phyloP scores from a whole-genome alignment of 495 filamentous ascomycete genomes.

The Aspergillus taichungensis region DNA sequence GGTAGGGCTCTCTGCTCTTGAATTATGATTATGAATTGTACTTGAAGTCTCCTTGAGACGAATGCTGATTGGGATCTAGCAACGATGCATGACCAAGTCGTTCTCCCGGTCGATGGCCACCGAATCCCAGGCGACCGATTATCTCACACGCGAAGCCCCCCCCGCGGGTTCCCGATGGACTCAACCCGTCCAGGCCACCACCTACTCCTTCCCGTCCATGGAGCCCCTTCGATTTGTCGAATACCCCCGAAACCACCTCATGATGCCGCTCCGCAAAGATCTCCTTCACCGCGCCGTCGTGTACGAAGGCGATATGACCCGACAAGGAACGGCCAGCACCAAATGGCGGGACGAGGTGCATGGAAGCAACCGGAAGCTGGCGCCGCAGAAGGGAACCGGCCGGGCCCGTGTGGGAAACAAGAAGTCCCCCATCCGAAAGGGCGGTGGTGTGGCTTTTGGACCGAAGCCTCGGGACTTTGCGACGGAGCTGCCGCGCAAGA shows the following conservation, averaged over 20 bases:
- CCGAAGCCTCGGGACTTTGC: constrained; percentile 85
- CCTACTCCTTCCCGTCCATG: constrained; percentile 84
- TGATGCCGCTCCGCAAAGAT: constrained; percentile 80
- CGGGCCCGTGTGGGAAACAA: constrained; percentile 67
- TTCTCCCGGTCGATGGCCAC: constrained; percentile 68
- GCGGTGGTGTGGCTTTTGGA: constrained; percentile 80
- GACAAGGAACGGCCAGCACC: constrained; percentile 76
- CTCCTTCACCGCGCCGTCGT: constrained; percentile 87
- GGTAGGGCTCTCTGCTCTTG: constrained; percentile 23
- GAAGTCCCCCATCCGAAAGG: constrained; percentile 73
- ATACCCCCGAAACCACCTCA: constrained; percentile 73
- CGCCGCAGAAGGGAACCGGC: constrained; percentile 79
- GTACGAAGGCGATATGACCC: constrained; percentile 84
- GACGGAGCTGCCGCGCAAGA: constrained; percentile 72
- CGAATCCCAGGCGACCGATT: constrained; percentile 38
- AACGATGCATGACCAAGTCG: constrained; percentile 43
- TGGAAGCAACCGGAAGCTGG: constrained; percentile 69
- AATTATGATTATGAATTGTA: neutral
- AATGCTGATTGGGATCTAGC: constrained; percentile 9
- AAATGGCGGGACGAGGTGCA: constrained; percentile 80
- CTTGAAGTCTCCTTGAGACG: neutral
- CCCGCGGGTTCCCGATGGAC: constrained; percentile 19
- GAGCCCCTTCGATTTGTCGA: constrained; percentile 71
- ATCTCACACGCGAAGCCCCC: constrained; percentile 32
- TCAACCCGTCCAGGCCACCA: constrained; percentile 58